These are phyloP conservation scores for Pelargonium citronellum DNA, from an alignment of 441 rosid species.

Conservation along the genomic window DNA sequence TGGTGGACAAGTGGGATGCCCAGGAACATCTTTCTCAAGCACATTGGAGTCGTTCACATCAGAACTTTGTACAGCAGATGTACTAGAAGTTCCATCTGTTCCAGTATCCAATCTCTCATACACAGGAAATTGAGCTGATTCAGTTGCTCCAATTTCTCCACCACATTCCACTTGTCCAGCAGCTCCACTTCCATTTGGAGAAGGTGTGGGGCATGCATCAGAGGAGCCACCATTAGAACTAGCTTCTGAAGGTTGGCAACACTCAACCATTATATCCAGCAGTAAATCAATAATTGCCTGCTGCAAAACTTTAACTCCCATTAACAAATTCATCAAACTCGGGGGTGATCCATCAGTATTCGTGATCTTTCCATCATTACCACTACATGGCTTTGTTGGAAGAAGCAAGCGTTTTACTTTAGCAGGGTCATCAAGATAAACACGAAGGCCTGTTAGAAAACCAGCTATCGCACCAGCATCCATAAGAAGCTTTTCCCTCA, in stretches of 20 bases:
- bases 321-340: slow-evolving; percentile 93
- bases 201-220: slow-evolving; percentile 47
- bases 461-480: slow-evolving; percentile 99
- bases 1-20: slow-evolving; percentile 54
- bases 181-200: slow-evolving; percentile 49
- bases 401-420: slow-evolving; percentile 96
- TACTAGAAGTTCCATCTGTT: slow-evolving; percentile 51
- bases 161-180: slow-evolving; percentile 58
- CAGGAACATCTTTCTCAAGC: slow-evolving; percentile 50
- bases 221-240: slow-evolving; percentile 51
- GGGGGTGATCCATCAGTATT: slow-evolving; percentile 83
- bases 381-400: slow-evolving; percentile 72
- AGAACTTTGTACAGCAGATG: slow-evolving; percentile 76
- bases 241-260: slow-evolving; percentile 94
- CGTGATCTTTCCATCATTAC: slow-evolving; percentile 65
- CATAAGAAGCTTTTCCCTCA: slow-evolving; percentile 94
- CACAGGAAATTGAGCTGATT: slow-evolving; percentile 49
- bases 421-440: slow-evolving; percentile 93
- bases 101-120: slow-evolving; percentile 71
- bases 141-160: slow-evolving; percentile 56
- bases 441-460: slow-evolving; percentile 91
- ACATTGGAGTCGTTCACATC: slow-evolving; percentile 28
- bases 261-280: slow-evolving; percentile 97
- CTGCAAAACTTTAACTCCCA: slow-evolving; percentile 99
- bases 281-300: slow-evolving; percentile 96